Evolutionary conservation across 2,329 filamentous ascomycete genomes (phyloP).

Genomic region (Cephalotrichum gorgonifer): DNA sequence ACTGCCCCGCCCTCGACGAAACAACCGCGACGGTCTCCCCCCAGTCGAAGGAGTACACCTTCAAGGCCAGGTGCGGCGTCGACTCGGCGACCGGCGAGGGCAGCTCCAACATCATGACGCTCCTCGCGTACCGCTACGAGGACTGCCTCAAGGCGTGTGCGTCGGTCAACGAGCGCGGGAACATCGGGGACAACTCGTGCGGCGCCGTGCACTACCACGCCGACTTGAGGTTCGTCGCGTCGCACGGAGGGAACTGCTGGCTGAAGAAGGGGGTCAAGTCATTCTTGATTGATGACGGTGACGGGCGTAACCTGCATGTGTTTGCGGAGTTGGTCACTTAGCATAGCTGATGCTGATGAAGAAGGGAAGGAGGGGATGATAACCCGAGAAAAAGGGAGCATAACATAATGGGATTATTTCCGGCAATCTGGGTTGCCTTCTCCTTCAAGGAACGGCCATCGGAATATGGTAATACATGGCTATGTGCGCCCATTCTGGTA

Average conservation of each 20-base stretch:
- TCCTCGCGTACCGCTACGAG: constrained; percentile 3
- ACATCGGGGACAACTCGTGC: background rate
- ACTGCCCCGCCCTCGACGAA: constrained; percentile 6
- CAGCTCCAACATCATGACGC: constrained; percentile 3
- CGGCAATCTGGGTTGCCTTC: too few species aligned
- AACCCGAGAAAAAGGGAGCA: too few species aligned
- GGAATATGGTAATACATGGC: too few species aligned
- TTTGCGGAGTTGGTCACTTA: background rate
- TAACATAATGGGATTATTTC: too few species aligned
- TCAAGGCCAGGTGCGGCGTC: background rate
- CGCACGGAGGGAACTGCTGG: constrained; percentile 6
- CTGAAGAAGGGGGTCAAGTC: constrained; percentile 5
- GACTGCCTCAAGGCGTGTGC: constrained; percentile 7
- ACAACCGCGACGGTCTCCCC: background rate
- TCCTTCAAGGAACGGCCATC: too few species aligned
- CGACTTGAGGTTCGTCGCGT: background rate
- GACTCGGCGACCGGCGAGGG: constrained; percentile 2
- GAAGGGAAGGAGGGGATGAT: too few species aligned
- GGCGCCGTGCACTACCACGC: constrained; percentile 2
- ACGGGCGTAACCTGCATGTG: background rate
- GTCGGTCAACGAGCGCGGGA: constrained; percentile 4
- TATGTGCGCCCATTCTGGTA: too few species aligned
- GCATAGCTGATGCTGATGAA: too few species aligned
- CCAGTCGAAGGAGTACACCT: background rate
- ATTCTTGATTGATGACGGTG: background rate